Evolutionary conservation across 345 rosid species (phyloP).

Genomic region (Salix viminalis): DNA sequence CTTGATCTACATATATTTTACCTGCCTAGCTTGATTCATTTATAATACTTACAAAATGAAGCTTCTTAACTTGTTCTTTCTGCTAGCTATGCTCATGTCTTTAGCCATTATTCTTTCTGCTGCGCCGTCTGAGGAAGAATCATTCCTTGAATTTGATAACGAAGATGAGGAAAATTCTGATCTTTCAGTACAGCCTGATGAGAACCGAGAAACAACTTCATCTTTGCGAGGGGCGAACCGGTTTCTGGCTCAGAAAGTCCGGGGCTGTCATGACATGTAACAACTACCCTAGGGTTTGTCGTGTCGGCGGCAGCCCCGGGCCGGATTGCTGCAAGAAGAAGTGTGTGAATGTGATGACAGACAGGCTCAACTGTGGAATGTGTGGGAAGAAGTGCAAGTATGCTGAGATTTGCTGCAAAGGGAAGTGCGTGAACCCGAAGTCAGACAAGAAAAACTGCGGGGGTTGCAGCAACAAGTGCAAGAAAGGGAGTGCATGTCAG

Average conservation of each 20-base stretch:
- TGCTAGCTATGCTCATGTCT: not conserved
- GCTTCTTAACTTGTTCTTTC: not conserved
- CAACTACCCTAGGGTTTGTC: constrained; percentile 46
- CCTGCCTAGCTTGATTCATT: not conserved
- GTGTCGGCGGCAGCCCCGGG: constrained; percentile 47
- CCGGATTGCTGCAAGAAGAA: constrained; percentile 54
- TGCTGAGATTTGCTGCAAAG: constrained; percentile 52
- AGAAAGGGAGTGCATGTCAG: constrained; percentile 41
- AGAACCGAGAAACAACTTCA: not conserved
- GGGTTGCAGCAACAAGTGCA: constrained; percentile 51
- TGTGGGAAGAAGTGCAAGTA: constrained; percentile 55
- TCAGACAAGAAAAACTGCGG: constrained; percentile 50
- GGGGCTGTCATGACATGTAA: not conserved
- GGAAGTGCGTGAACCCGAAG: constrained; percentile 57
- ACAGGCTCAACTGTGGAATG: constrained; percentile 43
- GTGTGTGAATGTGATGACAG: constrained; percentile 45
- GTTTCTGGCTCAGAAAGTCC: not conserved
- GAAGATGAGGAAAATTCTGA: not conserved
- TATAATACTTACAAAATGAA: not conserved
- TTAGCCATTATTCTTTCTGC: not conserved
- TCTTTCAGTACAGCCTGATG: not conserved
- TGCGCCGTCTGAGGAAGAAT: not conserved
- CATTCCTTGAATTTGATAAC: not conserved
- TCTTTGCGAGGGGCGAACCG: not conserved
- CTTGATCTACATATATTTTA: not conserved